Percentiles rank a stretch among this genome's conserved stretches.
These are phyloP conservation scores for Picea sitchensis DNA, from an alignment of 75 land plant genomes.

Conservation along the genomic window DNA sequence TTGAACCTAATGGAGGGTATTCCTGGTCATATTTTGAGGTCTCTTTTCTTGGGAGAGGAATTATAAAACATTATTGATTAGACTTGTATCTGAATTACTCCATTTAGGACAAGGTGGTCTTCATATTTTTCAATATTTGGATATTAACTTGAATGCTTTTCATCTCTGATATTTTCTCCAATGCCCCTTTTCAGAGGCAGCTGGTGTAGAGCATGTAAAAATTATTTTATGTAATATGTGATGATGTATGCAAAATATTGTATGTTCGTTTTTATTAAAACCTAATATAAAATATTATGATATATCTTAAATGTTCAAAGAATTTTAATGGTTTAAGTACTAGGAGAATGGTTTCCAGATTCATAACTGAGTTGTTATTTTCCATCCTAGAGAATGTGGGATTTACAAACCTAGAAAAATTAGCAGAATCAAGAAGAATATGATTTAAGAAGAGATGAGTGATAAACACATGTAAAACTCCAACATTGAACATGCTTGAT, in stretches of 20 bases:
- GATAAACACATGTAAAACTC: not conserved
- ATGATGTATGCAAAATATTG: too few relatives aligned
- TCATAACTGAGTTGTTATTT: too few relatives aligned
- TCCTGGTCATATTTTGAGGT: conserved; percentile 35
- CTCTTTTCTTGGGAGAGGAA: conserved; percentile 39
- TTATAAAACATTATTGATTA: not conserved
- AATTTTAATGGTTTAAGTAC: too few relatives aligned
- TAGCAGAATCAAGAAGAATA: not conserved
- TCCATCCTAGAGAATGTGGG: not conserved
- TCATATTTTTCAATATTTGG: not conserved
- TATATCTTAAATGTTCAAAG: too few relatives aligned
- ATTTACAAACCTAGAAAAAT: not conserved
- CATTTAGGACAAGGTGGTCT: not conserved
- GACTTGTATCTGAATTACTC: not conserved
- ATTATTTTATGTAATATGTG: too few relatives aligned
- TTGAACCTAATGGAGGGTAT: conserved; percentile 36
- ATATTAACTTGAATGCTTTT: not conserved
- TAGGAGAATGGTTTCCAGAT: too few relatives aligned
- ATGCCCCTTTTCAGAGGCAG: not conserved
- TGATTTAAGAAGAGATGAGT: not conserved
- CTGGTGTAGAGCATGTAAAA: not conserved
- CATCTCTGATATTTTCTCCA: not conserved
- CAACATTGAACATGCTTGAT: not conserved
- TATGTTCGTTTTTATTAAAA: too few relatives aligned
- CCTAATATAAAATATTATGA: too few relatives aligned